Conservation (phyloP, 306 rosid genomes). For the Acacia crassicarpa region DNA sequence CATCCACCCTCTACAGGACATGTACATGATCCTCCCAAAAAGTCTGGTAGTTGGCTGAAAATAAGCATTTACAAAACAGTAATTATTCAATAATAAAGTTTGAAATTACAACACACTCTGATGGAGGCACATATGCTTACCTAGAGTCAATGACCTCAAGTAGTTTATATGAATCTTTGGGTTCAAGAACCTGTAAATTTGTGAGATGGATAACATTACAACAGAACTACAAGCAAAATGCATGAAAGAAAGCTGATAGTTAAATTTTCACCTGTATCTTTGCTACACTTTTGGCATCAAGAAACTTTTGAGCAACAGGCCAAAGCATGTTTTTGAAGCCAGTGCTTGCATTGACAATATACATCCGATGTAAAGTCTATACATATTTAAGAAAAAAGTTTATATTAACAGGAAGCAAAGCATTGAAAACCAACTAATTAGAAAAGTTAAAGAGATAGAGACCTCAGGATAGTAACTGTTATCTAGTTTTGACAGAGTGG, state of each 20-base stretch:
- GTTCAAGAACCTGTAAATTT: conserved; percentile 74
- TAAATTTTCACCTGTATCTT: conserved; percentile 79
- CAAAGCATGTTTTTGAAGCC: conserved; percentile 95
- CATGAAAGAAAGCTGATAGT: conserved; percentile 18
- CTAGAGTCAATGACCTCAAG: conserved; percentile 80
- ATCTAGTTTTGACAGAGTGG: conserved; percentile 81
- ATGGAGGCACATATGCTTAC: conserved; percentile 38
- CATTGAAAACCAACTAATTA: conserved; percentile 13
- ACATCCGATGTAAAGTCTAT: conserved; percentile 92
- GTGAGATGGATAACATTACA: conserved; percentile 30
- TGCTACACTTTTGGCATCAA: conserved; percentile 73
- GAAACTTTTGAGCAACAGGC: conserved; percentile 94
- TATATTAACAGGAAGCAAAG: conserved; percentile 4
- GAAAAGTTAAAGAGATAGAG: conserved; percentile 24
- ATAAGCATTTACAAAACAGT: conserved; percentile 27
- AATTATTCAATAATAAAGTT: conserved; percentile 17
- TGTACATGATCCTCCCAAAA: conserved; percentile 91
- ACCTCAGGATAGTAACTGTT: conserved; percentile 95
- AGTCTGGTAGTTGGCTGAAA: conserved; percentile 90
- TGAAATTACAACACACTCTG: conserved; percentile 16
- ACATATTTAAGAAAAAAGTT: conserved; percentile 23
- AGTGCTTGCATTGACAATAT: conserved; percentile 89
- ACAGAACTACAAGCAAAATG: conserved; percentile 17
- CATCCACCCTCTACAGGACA: conserved; percentile 85
- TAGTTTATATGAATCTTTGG: conserved; percentile 61